A percentile compares a stretch with the other conserved stretches of the same genome.
phyloP scores from a whole-genome alignment of 306 rosid species.

The Heteromeles arbutifolia region DNA sequence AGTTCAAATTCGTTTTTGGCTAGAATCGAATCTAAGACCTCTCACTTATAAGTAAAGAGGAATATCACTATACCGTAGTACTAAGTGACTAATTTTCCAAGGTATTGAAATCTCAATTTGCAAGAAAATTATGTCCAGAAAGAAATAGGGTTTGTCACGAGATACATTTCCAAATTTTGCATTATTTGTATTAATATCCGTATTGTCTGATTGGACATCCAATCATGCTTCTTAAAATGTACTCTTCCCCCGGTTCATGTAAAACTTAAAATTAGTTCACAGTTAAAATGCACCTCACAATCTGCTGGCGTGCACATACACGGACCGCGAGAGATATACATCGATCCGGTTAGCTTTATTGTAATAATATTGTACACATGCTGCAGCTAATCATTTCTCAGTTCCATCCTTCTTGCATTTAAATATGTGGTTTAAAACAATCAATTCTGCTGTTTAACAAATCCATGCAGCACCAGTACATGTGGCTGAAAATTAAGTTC shows the following conservation, averaged over 20 bases:
- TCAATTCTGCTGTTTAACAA: background rate
- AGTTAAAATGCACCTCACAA: background rate
- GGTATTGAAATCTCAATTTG: slow-evolving; percentile 9
- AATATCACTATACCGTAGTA: no score
- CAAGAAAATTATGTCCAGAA: slow-evolving; percentile 16
- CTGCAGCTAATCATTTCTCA: background rate
- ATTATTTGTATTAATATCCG: slow-evolving; percentile 40
- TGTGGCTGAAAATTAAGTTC: background rate
- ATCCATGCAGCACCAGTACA: background rate
- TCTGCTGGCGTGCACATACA: background rate
- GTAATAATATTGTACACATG: background rate
- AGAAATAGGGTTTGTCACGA: slow-evolving; percentile 50
- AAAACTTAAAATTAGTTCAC: background rate
- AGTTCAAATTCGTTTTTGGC: no score
- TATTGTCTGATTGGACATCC: slow-evolving; percentile 41
- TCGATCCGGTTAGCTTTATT: background rate
- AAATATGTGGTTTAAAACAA: background rate
- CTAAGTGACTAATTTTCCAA: background rate
- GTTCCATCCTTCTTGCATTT: background rate
- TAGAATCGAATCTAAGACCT: no score
- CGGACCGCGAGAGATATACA: background rate
- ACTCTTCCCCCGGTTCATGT: slow-evolving; percentile 2
- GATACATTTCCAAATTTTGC: slow-evolving; percentile 55
- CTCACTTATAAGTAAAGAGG: no score
- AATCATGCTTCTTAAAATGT: slow-evolving; percentile 30